A percentile compares a stretch with the other conserved stretches of the same genome.
phyloP scores from a whole-genome alignment of 306 rosid species.

The Herpetospermum pedunculosum region DNA sequence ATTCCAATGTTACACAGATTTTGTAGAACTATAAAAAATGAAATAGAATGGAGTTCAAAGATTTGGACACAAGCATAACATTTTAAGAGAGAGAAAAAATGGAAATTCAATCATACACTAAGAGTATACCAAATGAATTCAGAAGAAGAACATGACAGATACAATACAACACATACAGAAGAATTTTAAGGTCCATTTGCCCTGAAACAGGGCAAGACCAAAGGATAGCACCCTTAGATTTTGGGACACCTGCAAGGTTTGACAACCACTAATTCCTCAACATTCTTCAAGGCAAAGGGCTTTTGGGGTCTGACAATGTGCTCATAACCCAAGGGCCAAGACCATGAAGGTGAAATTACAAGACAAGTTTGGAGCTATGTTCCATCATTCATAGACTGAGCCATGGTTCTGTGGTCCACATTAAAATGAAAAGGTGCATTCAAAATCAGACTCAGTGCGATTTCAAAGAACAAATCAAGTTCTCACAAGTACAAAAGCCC shows the following conservation, averaged over 20 bases:
- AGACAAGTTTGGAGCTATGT: slow-evolving; percentile 49
- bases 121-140: slow-evolving; percentile 37
- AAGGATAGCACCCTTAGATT: slow-evolving; percentile 55
- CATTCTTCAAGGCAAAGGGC: slow-evolving; percentile 60
- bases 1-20: no score
- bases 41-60: background rate
- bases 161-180: slow-evolving; percentile 41
- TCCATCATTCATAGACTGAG: background rate
- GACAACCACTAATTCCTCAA: slow-evolving; percentile 68
- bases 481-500: background rate
- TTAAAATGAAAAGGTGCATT: background rate
- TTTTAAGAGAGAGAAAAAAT: background rate
- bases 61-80: background rate
- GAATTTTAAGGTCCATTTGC: slow-evolving; percentile 56
- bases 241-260: slow-evolving; percentile 53
- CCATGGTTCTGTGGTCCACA: background rate
- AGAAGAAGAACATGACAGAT: slow-evolving; percentile 37
- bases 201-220: slow-evolving; percentile 49
- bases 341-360: slow-evolving; percentile 33
- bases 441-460: background rate
- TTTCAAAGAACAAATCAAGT: background rate
- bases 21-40: background rate
- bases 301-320: slow-evolving; percentile 65
- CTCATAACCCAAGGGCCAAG: slow-evolving; percentile 50
- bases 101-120: background rate